Percentiles rank a stretch among this genome's conserved stretches.
phyloP scores from a whole-genome alignment of 495 filamentous ascomycete genomes.

The Penicillium simplicissimum region DNA sequence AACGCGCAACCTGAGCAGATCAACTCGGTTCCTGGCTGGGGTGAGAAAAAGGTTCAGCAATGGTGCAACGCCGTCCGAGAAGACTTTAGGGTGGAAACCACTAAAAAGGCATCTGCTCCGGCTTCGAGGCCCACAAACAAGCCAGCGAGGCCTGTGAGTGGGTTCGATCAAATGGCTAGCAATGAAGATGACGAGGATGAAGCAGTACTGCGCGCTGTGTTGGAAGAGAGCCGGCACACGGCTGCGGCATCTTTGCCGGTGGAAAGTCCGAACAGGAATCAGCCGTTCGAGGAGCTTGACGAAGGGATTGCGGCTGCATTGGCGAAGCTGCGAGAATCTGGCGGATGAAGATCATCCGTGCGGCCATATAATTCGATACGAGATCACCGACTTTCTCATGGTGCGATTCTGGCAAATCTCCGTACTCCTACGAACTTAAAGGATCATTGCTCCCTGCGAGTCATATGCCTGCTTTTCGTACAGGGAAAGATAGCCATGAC shows the following conservation, averaged over 20 bases:
- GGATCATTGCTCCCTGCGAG: not conserved
- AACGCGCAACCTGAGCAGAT: slow-evolving; percentile 88
- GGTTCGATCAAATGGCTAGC: slow-evolving; percentile 2
- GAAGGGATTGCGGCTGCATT: slow-evolving; percentile 32
- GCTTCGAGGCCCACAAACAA: not conserved
- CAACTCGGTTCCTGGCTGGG: slow-evolving; percentile 81
- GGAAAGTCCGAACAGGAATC: not conserved
- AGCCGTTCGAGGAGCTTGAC: slow-evolving; percentile 23
- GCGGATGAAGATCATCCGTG: slow-evolving; percentile 29
- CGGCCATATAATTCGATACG: not conserved
- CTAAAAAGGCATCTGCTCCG: slow-evolving; percentile 54
- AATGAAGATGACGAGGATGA: slow-evolving; percentile 27
- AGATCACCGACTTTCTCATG: not conserved
- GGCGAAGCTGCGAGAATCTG: slow-evolving; percentile 36
- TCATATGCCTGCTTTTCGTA: not conserved
- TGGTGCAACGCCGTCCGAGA: slow-evolving; percentile 83
- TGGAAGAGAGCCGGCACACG: slow-evolving; percentile 15
- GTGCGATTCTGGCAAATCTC: not conserved
- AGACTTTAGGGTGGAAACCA: slow-evolving; percentile 74
- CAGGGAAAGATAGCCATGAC: not conserved
- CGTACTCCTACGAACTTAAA: not conserved
- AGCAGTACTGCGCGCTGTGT: slow-evolving; percentile 21
- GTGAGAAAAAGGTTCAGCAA: slow-evolving; percentile 85
- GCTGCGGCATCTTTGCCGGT: slow-evolving; percentile 10
- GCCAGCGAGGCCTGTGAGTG: slow-evolving; percentile 1